These are phyloP conservation scores for Neopestalotiopsis rosae DNA, from an alignment of 2,329 filamentous ascomycete genomes.

Conservation along the genomic window DNA sequence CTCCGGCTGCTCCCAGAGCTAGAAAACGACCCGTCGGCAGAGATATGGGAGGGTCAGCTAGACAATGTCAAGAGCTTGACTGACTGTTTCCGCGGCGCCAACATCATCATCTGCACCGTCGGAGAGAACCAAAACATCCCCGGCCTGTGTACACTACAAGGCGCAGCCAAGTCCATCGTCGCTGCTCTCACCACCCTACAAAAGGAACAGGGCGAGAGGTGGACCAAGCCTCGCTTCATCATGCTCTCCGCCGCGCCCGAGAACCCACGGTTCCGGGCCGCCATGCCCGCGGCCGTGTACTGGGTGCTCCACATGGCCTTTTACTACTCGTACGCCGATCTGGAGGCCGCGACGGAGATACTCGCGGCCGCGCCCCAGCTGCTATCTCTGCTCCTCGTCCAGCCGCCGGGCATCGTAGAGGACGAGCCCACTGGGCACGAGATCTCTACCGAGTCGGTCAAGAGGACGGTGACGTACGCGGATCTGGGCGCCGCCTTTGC, in stretches of 20 bases:
- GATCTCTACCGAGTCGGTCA: slow-evolving; percentile 4
- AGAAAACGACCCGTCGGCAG: not conserved
- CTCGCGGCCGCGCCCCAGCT: not conserved
- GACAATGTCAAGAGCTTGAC: not conserved
- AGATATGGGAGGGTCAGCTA: not conserved
- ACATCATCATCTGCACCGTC: not conserved
- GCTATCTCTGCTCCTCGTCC: not conserved
- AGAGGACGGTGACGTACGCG: not conserved
- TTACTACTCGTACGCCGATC: not conserved
- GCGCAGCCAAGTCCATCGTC: not conserved
- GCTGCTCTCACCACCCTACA: not conserved
- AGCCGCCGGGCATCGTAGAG: not conserved
- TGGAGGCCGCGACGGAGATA: not conserved
- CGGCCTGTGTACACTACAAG: not conserved
- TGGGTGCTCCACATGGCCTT: not conserved
- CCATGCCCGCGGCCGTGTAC: not conserved
- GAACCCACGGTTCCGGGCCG: not conserved
- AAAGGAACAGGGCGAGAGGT: not conserved
- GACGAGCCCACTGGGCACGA: not conserved
- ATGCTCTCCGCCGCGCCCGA: not conserved
- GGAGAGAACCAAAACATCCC: not conserved
- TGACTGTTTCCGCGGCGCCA: not conserved
- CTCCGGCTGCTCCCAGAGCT: not conserved
- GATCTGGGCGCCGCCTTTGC: not conserved
- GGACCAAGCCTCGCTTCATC: slow-evolving; percentile 1